Evolutionary conservation across 306 rosid genomes (phyloP).

Genomic region (Fagus sylvatica): DNA sequence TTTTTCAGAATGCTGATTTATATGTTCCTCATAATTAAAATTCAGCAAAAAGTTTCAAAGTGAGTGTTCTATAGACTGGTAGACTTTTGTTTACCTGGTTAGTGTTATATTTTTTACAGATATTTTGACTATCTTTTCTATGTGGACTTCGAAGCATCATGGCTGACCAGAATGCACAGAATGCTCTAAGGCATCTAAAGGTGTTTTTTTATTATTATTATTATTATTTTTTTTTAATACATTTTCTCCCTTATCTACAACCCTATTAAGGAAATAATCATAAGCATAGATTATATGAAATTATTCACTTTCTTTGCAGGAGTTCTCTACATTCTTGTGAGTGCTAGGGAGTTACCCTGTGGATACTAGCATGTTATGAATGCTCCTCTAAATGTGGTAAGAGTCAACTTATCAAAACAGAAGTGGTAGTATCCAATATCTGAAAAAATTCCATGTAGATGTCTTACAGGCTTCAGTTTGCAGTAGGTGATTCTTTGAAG

Average conservation of each 20-base stretch:
- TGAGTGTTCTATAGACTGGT: slow-evolving; percentile 11
- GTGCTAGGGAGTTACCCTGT: slow-evolving; percentile 98
- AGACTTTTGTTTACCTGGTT: slow-evolving; percentile 27
- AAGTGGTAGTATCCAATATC: slow-evolving; percentile 1
- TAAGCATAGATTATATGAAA: slow-evolving; percentile 17
- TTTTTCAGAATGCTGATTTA: slow-evolving; percentile 7
- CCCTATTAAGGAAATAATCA: slow-evolving; percentile 19
- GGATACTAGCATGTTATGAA: slow-evolving; percentile 62
- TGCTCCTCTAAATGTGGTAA: slow-evolving; percentile 27
- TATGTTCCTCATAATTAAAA: slow-evolving; percentile 9
- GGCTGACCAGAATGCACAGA: slow-evolving; percentile 93
- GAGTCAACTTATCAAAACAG: background rate
- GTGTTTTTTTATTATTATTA: slow-evolving; percentile 27
- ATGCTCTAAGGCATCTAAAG: slow-evolving; percentile 78
- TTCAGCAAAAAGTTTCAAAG: slow-evolving; percentile 4
- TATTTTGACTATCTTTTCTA: slow-evolving; percentile 91
- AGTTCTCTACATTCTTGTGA: slow-evolving; percentile 87
- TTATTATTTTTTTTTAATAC: background rate
- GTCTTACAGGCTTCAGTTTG: background rate
- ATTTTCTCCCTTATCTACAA: background rate
- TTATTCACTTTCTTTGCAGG: slow-evolving; percentile 48
- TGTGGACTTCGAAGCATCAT: slow-evolving; percentile 95
- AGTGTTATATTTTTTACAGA: slow-evolving; percentile 40
- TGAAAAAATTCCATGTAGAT: background rate
- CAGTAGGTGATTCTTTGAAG: background rate